These are phyloP conservation scores for Trichomonas vaginalis DNA, from an alignment of 208 protist genomes.

Conservation along the genomic window DNA sequence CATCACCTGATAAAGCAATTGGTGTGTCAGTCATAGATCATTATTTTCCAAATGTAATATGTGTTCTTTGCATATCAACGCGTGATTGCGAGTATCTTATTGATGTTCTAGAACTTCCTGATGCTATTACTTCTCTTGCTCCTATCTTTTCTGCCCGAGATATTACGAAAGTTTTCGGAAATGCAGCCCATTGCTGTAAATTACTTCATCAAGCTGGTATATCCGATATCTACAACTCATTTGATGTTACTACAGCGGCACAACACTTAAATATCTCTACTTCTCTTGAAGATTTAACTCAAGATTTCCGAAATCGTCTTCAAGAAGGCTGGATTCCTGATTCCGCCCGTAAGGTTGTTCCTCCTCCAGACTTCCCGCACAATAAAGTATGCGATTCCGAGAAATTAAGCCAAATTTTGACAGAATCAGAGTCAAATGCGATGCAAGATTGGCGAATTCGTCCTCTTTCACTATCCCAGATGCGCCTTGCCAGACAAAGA, in stretches of 20 bases:
- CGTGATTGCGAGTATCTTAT: constrained; percentile 6
- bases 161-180: neutral
- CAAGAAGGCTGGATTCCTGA: neutral
- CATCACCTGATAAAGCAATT: neutral
- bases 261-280: neutral
- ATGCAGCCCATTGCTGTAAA: neutral
- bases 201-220: neutral
- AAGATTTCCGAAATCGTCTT: neutral
- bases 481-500: neutral
- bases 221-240: neutral
- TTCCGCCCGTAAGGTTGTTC: neutral
- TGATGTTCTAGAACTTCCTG: neutral
- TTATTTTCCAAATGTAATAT: neutral
- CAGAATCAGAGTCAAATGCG: neutral
- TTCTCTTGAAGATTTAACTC: neutral
- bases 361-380: neutral
- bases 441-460: neutral
- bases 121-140: neutral
- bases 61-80: neutral
- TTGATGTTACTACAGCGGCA: neutral
- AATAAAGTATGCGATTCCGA: neutral
- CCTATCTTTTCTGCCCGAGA: neutral
- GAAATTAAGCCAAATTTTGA: neutral
- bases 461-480: neutral
- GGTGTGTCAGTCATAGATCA: neutral